phyloP scores from a whole-genome alignment of 1,284 basidiomycete species.

The Ganoderma resinaceum region DNA sequence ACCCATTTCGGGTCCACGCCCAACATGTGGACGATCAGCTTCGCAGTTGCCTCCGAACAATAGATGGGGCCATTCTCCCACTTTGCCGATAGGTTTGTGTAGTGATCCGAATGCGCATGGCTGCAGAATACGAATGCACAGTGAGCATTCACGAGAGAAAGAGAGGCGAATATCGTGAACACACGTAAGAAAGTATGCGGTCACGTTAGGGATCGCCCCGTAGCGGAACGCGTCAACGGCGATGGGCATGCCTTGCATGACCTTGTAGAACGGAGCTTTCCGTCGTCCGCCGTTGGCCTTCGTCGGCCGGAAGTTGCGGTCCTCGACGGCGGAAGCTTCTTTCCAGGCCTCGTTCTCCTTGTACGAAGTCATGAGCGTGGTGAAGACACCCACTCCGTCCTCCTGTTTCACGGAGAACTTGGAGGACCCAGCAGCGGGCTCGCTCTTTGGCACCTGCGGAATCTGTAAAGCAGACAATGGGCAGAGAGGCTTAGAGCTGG shows the following conservation, averaged over 20 bases:
- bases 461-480: conserved; percentile 19
- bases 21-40: conserved; percentile 90
- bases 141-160: conserved; percentile 1
- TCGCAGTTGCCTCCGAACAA: conserved; percentile 92
- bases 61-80: conserved; percentile 96
- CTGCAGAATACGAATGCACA: conserved; percentile 49
- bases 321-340: conserved; percentile 68
- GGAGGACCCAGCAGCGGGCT: neutral
- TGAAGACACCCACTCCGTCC: conserved; percentile 60
- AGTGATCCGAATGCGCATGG: conserved; percentile 95
- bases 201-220: conserved; percentile 87
- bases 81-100: conserved; percentile 85
- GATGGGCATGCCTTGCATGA: conserved; percentile 97
- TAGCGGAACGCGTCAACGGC: conserved; percentile 97
- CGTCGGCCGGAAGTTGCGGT: conserved; percentile 52
- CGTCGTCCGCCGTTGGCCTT: conserved; percentile 65
- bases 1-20: conserved; percentile 90
- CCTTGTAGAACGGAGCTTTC: conserved; percentile 93
- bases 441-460: conserved; percentile 3
- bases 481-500: conserved; percentile 22
- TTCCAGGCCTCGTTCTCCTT: conserved; percentile 87
- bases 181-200: conserved; percentile 89
- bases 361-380: conserved; percentile 82
- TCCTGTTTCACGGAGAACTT: conserved; percentile 15
- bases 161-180: conserved; percentile 33